Conservation (phyloP, 257 asterid species). For the Eustoma russellianum region DNA sequence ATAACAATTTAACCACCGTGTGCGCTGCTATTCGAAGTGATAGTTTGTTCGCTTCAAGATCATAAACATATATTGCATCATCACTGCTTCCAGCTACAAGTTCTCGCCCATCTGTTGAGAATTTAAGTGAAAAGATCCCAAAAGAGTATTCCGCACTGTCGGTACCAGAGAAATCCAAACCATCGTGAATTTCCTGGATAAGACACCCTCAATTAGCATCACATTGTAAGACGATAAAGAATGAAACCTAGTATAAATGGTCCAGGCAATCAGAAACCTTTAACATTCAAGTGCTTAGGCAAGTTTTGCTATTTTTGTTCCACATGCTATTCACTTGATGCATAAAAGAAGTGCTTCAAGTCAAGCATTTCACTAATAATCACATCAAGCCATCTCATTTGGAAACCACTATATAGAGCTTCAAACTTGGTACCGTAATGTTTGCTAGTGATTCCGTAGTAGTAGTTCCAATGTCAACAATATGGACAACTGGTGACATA, state of each 20-base stretch:
- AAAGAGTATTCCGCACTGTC: slow-evolving; percentile 48
- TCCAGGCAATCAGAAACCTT: not conserved
- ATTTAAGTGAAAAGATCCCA: slow-evolving; percentile 77
- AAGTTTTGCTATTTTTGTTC: too few relatives aligned
- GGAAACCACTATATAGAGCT: not conserved
- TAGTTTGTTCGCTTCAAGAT: slow-evolving; percentile 63
- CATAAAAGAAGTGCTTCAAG: too few relatives aligned
- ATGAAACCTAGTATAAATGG: not conserved
- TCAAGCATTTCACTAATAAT: not conserved
- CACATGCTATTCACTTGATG: too few relatives aligned
- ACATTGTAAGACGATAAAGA: not conserved
- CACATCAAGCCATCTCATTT: not conserved
- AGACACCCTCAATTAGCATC: slow-evolving; percentile 1
- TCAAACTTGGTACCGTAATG: slow-evolving; percentile 43
- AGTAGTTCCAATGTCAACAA: slow-evolving; percentile 57
- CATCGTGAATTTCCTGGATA: slow-evolving; percentile 75
- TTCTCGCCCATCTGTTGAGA: slow-evolving; percentile 82
- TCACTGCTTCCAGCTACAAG: slow-evolving; percentile 83
- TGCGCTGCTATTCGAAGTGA: slow-evolving; percentile 74
- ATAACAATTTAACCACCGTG: slow-evolving; percentile 26
- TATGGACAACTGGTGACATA: slow-evolving; percentile 65
- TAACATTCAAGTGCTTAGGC: too few relatives aligned
- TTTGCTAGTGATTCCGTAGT: slow-evolving; percentile 63
- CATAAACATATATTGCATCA: slow-evolving; percentile 73
- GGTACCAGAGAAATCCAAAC: slow-evolving; percentile 49